Percentiles rank a stretch among this genome's conserved stretches.
These are phyloP conservation scores for Cytospora piceae DNA, from an alignment of 2,329 filamentous ascomycete species.

Conservation along the genomic window DNA sequence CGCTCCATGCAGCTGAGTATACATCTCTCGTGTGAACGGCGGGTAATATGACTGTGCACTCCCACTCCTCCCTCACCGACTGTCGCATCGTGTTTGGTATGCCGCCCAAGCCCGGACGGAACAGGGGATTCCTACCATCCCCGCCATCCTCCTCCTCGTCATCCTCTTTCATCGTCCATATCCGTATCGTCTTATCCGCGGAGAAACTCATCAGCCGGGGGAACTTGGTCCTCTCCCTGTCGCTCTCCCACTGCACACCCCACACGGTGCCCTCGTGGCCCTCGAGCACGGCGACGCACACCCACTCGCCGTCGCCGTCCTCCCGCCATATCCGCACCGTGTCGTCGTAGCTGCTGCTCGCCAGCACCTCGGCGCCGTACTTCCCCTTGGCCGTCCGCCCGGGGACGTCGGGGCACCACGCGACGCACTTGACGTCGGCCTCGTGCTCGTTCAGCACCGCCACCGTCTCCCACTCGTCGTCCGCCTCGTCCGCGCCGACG, in stretches of 20 bases:
- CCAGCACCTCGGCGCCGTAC: constrained; percentile 72
- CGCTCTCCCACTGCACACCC: constrained; percentile 75
- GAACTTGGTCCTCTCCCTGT: constrained; percentile 46
- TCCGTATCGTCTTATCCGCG: constrained; percentile 76
- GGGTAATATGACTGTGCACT: constrained; percentile 76
- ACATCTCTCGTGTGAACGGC: constrained; percentile 76
- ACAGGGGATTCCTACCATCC: constrained; percentile 32
- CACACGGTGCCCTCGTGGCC: constrained; percentile 89
- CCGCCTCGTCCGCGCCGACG: constrained; percentile 69
- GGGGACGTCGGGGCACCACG: constrained; percentile 79
- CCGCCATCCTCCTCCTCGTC: constrained; percentile 49
- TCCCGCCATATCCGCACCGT: constrained; percentile 87
- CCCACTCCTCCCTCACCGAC: constrained; percentile 80
- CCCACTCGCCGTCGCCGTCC: constrained; percentile 89
- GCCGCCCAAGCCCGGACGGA: constrained; percentile 53
- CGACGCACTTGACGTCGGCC: constrained; percentile 91
- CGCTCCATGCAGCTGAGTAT: constrained; percentile 86
- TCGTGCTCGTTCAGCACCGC: constrained; percentile 94
- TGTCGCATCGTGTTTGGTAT: constrained; percentile 91
- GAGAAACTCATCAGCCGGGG: constrained; percentile 79
- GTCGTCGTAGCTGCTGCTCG: constrained; percentile 92
- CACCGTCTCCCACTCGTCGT: constrained; percentile 96
- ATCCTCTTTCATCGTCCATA: constrained; percentile 73
- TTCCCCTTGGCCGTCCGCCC: constrained; percentile 50
- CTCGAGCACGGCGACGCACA: constrained; percentile 79